These are phyloP conservation scores for Saccharomyces hybrid DNA, from an alignment of 1,139 yeast species.

Conservation along the genomic window DNA sequence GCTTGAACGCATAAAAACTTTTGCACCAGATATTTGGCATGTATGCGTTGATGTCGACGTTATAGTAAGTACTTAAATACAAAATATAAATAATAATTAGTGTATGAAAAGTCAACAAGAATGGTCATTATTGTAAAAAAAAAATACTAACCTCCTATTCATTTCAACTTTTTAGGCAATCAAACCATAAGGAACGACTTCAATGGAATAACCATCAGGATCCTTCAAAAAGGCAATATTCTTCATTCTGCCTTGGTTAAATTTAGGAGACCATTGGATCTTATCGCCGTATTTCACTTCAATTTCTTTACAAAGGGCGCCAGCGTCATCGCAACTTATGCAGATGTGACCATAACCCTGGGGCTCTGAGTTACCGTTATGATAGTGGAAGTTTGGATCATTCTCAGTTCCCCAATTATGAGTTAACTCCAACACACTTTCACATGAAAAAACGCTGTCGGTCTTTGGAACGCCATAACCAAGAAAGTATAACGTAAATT, in stretches of 20 bases:
- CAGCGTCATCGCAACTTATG: conserved; percentile 63
- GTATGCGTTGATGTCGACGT: conserved; percentile 51
- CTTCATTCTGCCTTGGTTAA: conserved; percentile 53
- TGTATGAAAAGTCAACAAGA: not conserved
- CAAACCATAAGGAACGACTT: conserved; percentile 45
- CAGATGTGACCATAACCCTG: conserved; percentile 87
- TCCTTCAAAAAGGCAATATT: conserved; percentile 68
- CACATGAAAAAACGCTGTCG: conserved; percentile 35
- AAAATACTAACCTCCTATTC: not conserved
- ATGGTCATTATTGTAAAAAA: not conserved
- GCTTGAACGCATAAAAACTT: conserved; percentile 62
- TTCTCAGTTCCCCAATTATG: conserved; percentile 93
- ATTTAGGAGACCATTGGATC: conserved; percentile 46
- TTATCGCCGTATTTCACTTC: conserved; percentile 41
- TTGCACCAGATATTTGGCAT: conserved; percentile 85
- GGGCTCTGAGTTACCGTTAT: conserved; percentile 73
- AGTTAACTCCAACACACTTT: conserved; percentile 78
- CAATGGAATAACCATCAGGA: conserved; percentile 90
- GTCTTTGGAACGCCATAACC: conserved; percentile 47
- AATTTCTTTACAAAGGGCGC: conserved; percentile 44
- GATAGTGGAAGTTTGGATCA: conserved; percentile 67
- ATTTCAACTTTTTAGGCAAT: conserved; percentile 2
- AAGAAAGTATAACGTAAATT: conserved; percentile 79
- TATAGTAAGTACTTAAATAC: not conserved
- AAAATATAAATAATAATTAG: not conserved